Conservation (phyloP, 371 early-diverging fungal genomes). For the Mucor mucedo region DNA sequence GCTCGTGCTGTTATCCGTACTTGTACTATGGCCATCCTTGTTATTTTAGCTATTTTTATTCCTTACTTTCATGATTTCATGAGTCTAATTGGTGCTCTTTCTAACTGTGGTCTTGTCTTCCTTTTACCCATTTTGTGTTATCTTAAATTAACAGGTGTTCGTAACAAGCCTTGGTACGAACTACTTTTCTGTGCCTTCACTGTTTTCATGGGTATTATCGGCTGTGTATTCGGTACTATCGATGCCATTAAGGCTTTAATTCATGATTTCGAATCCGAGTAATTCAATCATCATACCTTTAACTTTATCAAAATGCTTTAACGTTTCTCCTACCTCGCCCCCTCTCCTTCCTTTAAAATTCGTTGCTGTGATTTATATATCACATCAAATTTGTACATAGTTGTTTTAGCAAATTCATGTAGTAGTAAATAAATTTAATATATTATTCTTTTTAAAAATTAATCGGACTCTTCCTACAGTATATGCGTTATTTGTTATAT, state of each 20-base stretch:
- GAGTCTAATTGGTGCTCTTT: conserved; percentile 67
- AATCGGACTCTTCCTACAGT: too few relatives aligned
- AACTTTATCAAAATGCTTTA: not conserved
- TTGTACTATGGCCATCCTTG: conserved; percentile 42
- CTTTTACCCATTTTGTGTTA: conserved; percentile 64
- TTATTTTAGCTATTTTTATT: conserved; percentile 52
- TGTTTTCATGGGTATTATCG: conserved; percentile 59
- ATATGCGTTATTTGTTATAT: too few relatives aligned
- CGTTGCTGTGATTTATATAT: too few relatives aligned
- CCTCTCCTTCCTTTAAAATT: too few relatives aligned
- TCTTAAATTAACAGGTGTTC: conserved; percentile 58
- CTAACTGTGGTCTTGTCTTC: conserved; percentile 62
- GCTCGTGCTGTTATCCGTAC: conserved; percentile 54
- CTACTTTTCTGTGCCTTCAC: conserved; percentile 54
- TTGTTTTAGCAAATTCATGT: too few relatives aligned
- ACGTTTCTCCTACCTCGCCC: not conserved
- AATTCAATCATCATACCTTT: not conserved
- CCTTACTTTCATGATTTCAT: conserved; percentile 73
- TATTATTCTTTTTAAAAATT: too few relatives aligned
- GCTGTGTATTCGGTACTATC: conserved; percentile 62
- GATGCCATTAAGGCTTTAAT: conserved; percentile 55
- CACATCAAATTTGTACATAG: too few relatives aligned
- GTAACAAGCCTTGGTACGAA: conserved; percentile 38
- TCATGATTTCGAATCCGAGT: conserved; percentile 33
- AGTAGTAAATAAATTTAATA: too few relatives aligned